Evolutionary conservation across 805 yeast genomes (phyloP).

Genomic region (Brettanomyces sp.): DNA sequence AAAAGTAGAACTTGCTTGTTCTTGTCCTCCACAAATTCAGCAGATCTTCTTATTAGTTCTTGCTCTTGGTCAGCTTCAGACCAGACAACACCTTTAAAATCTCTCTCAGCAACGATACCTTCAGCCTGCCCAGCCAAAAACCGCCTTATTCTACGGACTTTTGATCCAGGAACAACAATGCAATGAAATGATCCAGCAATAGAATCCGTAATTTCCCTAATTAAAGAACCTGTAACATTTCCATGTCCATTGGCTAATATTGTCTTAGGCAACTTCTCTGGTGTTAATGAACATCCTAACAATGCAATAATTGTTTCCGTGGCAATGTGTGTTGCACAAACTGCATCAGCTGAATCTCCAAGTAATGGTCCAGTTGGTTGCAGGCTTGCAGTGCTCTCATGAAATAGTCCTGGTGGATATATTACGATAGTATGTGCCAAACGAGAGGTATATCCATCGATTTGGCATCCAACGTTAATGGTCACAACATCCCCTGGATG

Average conservation of each 20-base stretch:
- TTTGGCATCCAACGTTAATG: constrained; percentile 78
- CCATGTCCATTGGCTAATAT: constrained; percentile 26
- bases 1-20: constrained; percentile 29
- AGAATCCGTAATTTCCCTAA: constrained; percentile 70
- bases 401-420: constrained; percentile 41
- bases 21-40: constrained; percentile 21
- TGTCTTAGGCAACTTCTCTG: constrained; percentile 61
- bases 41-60: constrained; percentile 36
- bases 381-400: constrained; percentile 2
- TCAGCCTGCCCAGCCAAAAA: constrained; percentile 95
- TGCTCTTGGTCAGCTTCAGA: constrained; percentile 74
- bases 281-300: constrained; percentile 62
- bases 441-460: constrained; percentile 90
- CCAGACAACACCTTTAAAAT: constrained; percentile 89
- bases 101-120: constrained; percentile 84
- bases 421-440: constrained; percentile 82
- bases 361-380: constrained; percentile 70
- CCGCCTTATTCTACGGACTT: constrained; percentile 84
- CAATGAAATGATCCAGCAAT: constrained; percentile 80
- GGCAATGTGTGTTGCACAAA: constrained; percentile 84
- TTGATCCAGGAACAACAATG: constrained; percentile 83
- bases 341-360: constrained; percentile 82
- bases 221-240: constrained; percentile 54
- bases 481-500: constrained; percentile 79
- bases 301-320: constrained; percentile 75